A percentile compares a stretch with the other conserved stretches of the same genome.
Conservation (phyloP, 2,329 filamentous ascomycete species). For the Magnaporthiopsis incrustans region DNA sequence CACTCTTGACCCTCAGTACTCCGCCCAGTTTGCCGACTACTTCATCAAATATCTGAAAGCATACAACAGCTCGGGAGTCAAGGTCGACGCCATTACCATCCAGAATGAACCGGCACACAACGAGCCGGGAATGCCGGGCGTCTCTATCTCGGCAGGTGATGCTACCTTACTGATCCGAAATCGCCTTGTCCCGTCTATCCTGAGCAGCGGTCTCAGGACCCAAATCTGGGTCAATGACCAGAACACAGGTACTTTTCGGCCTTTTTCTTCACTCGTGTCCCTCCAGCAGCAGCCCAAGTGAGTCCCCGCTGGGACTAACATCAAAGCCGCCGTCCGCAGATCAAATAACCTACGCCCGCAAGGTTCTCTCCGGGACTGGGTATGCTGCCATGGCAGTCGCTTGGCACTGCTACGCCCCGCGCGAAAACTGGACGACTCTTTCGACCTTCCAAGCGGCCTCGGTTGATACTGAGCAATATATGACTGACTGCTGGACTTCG, state of each 20-base stretch:
- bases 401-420: conserved; percentile 33
- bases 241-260: conserved; percentile 22
- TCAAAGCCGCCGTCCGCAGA: conserved; percentile 14
- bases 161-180: conserved; percentile 28
- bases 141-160: conserved; percentile 30
- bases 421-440: conserved; percentile 28
- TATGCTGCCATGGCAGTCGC: conserved; percentile 25
- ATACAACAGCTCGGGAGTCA: conserved; percentile 24
- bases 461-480: conserved; percentile 33
- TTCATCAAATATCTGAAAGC: conserved; percentile 34
- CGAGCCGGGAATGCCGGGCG: conserved; percentile 27
- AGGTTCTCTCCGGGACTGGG: conserved; percentile 25
- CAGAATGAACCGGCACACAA: conserved; percentile 37
- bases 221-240: conserved; percentile 38
- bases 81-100: conserved; percentile 33
- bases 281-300: neutral
- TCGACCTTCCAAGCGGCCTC: conserved; percentile 31
- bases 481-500: conserved; percentile 40
- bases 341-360: conserved; percentile 26
- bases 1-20: conserved; percentile 30
- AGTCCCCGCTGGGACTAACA: neutral
- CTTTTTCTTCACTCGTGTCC: conserved; percentile 20
- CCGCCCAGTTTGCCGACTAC: conserved; percentile 26
- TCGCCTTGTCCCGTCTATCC: conserved; percentile 29
- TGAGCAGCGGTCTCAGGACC: conserved; percentile 29